Evolutionary conservation across 106 monocot species (phyloP).

Genomic region (Dendrobium huoshanense): DNA sequence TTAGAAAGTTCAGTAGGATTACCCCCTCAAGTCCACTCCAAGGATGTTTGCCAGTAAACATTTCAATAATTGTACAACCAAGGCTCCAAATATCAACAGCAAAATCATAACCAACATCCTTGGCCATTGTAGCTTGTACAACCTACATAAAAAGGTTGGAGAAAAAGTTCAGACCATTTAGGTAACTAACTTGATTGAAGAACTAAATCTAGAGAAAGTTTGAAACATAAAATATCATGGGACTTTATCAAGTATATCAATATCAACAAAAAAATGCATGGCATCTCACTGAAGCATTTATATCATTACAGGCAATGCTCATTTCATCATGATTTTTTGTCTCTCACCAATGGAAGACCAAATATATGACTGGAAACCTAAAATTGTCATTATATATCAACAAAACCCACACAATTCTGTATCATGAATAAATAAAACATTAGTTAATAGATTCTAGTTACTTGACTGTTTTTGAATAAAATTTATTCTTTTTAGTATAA

Average conservation of each 20-base stretch:
- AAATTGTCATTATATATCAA: too few relatives aligned
- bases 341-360: too few relatives aligned
- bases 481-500: background rate
- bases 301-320: background rate
- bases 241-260: background rate
- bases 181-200: background rate
- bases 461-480: background rate
- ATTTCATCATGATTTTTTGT: background rate
- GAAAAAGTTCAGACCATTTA: background rate
- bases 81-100: constrained; percentile 99
- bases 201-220: background rate
- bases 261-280: background rate
- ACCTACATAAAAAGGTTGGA: constrained; percentile 41
- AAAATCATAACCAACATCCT: constrained; percentile 81
- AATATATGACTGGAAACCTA: too few relatives aligned
- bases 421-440: background rate
- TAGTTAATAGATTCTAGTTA: background rate
- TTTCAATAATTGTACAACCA: constrained; percentile 97
- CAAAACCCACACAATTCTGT: background rate
- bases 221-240: background rate
- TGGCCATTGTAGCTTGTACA: constrained; percentile 81
- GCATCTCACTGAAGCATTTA: background rate
- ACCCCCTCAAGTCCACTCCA: constrained; percentile 92
- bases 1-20: constrained; percentile 5
- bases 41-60: constrained; percentile 94